Percentiles rank a stretch among this genome's conserved stretches.
Evolutionary conservation across 1,284 basidiomycete genomes (phyloP).

Genomic region (Mrakiaceae sp.): DNA sequence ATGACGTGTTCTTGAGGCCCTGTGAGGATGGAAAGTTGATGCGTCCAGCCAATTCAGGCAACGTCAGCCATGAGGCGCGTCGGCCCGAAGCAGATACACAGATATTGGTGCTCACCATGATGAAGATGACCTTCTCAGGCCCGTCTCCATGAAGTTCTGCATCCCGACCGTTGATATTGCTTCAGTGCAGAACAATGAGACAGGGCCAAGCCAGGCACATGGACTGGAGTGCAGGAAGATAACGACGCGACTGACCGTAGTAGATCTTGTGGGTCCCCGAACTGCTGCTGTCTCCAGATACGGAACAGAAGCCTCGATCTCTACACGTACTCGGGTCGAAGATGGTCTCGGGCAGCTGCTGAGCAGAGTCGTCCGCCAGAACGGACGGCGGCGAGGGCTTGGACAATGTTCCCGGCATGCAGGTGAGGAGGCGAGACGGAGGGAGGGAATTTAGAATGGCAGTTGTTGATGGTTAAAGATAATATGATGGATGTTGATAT

Average conservation of each 20-base stretch:
- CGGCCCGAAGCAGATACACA: background rate
- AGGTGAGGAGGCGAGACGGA: too few relatives aligned
- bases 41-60: background rate
- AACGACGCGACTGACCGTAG: background rate
- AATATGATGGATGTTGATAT: too few relatives aligned
- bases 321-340: background rate
- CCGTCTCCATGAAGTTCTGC: constrained; percentile 9
- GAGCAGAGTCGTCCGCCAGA: background rate
- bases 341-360: background rate
- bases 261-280: background rate
- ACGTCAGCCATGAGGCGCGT: background rate
- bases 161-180: too few relatives aligned
- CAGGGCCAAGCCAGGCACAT: too few relatives aligned
- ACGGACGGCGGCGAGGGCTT: too few relatives aligned
- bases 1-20: constrained; percentile 9
- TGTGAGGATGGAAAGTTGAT: background rate
- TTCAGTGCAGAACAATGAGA: too few relatives aligned
- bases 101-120: constrained; percentile 4
- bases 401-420: too few relatives aligned
- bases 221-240: too few relatives aligned
- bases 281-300: background rate
- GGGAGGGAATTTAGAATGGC: too few relatives aligned
- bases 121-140: background rate
- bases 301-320: background rate
- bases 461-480: too few relatives aligned